These are phyloP conservation scores for Salix purpurea DNA, from an alignment of 345 rosid species.

Conservation along the genomic window DNA sequence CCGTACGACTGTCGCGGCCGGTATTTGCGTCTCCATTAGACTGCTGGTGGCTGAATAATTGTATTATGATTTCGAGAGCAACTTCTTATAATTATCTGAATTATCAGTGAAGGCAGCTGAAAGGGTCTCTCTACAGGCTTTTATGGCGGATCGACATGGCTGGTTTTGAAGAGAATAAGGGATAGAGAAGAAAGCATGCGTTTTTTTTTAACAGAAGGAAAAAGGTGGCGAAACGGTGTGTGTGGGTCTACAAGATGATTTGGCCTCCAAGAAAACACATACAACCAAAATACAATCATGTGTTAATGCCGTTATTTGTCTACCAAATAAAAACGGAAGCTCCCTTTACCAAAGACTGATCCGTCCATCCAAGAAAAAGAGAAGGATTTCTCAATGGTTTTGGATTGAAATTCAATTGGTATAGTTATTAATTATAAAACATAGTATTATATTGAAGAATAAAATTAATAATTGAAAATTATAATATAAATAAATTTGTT, in stretches of 20 bases:
- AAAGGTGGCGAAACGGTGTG: not conserved
- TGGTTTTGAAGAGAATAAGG: too few species aligned
- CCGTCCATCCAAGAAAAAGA: too few species aligned
- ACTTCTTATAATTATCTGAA: not conserved
- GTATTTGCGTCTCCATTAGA: not conserved
- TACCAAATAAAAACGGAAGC: conserved; percentile 25
- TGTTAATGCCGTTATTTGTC: conserved; percentile 35
- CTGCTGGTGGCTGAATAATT: conserved; percentile 9
- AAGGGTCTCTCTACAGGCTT: too few species aligned
- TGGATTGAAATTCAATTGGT: too few species aligned
- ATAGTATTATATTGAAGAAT: too few species aligned
- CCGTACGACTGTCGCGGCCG: not conserved
- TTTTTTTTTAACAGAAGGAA: not conserved
- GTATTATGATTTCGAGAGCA: not conserved
- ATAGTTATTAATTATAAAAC: too few species aligned
- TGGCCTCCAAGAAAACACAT: not conserved
- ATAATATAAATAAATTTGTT: too few species aligned
- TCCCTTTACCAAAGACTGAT: not conserved
- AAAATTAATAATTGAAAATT: too few species aligned
- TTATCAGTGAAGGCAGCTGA: too few species aligned
- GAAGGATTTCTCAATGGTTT: not conserved
- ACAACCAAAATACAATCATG: conserved; percentile 28
- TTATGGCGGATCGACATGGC: too few species aligned
- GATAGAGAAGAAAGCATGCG: too few species aligned
- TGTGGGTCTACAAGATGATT: not conserved